Conservation (phyloP, 2,329 filamentous ascomycete genomes). For the Colletotrichum agaves region DNA sequence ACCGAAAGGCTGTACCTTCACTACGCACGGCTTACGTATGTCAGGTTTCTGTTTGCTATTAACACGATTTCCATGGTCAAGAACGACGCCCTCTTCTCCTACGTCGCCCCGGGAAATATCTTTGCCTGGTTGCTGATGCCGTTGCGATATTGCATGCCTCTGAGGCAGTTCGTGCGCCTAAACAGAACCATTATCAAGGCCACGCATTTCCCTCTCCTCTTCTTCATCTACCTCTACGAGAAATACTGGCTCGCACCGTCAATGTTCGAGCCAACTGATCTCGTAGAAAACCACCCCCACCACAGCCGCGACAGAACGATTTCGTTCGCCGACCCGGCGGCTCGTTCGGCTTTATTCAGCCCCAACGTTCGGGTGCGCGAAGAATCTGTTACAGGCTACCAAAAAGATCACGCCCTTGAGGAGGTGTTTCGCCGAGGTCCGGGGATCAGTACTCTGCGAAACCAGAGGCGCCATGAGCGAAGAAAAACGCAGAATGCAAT, state of each 20-base stretch:
- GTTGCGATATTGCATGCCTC: slow-evolving; percentile 80
- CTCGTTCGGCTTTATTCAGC: slow-evolving; percentile 75
- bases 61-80: slow-evolving; percentile 99
- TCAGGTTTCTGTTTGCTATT: slow-evolving; percentile 87
- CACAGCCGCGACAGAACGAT: slow-evolving; percentile 61
- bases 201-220: slow-evolving; percentile 88
- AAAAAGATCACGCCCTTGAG: slow-evolving; percentile 89
- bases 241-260: slow-evolving; percentile 78
- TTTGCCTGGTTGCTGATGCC: slow-evolving; percentile 91
- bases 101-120: slow-evolving; percentile 90
- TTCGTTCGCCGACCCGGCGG: slow-evolving; percentile 67
- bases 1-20: no score
- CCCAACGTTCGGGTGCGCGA: slow-evolving; percentile 79
- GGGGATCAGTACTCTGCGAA: slow-evolving; percentile 69
- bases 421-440: slow-evolving; percentile 87
- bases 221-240: slow-evolving; percentile 89
- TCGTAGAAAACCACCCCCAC: slow-evolving; percentile 79
- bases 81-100: slow-evolving; percentile 95
- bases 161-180: slow-evolving; percentile 82
- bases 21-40: slow-evolving; percentile 25
- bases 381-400: slow-evolving; percentile 87
- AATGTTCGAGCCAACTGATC: slow-evolving; percentile 84
- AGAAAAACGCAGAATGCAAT: slow-evolving; percentile 84
- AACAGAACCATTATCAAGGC: slow-evolving; percentile 93
- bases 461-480: slow-evolving; percentile 70